Percentiles rank a stretch among this genome's conserved stretches.
Conservation (phyloP, 1,284 basidiomycete species). For the Boletus hoseneyae region DNA sequence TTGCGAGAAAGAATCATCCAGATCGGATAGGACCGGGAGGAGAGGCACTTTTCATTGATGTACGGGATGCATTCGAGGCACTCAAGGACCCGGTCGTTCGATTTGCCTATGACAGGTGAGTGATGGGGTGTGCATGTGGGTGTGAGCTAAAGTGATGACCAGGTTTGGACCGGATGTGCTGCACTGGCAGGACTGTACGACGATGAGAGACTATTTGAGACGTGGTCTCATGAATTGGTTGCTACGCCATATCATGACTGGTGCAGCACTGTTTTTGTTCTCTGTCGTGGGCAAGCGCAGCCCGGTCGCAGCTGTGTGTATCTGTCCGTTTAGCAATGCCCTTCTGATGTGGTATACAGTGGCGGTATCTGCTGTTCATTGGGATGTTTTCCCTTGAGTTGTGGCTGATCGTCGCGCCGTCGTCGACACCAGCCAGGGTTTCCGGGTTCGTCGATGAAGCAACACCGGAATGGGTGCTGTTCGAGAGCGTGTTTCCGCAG, state of each 20-base stretch:
- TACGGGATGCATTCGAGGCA: slow-evolving; percentile 77
- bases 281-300: slow-evolving; percentile 60
- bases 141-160: slow-evolving; percentile 4
- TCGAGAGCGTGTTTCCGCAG: slow-evolving; percentile 56
- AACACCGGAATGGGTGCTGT: slow-evolving; percentile 30
- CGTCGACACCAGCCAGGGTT: slow-evolving; percentile 13
- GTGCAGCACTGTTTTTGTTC: slow-evolving; percentile 57
- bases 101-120: slow-evolving; percentile 83
- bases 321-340: slow-evolving; percentile 11
- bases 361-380: slow-evolving; percentile 70
- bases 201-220: slow-evolving; percentile 66
- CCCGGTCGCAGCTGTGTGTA: slow-evolving; percentile 64
- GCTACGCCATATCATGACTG: slow-evolving; percentile 72
- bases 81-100: slow-evolving; percentile 75
- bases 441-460: slow-evolving; percentile 30
- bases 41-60: slow-evolving; percentile 66
- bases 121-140: background rate
- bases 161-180: slow-evolving; percentile 77
- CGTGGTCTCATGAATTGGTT: slow-evolving; percentile 63
- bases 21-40: slow-evolving; percentile 70
- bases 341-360: slow-evolving; percentile 64
- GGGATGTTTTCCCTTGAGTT: slow-evolving; percentile 60
- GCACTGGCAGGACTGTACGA: slow-evolving; percentile 64
- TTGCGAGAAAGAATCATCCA: slow-evolving; percentile 76
- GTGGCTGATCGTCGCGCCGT: slow-evolving; percentile 55